These are phyloP conservation scores for Gossypium laxum DNA, from an alignment of 441 rosid genomes.

Conservation along the genomic window DNA sequence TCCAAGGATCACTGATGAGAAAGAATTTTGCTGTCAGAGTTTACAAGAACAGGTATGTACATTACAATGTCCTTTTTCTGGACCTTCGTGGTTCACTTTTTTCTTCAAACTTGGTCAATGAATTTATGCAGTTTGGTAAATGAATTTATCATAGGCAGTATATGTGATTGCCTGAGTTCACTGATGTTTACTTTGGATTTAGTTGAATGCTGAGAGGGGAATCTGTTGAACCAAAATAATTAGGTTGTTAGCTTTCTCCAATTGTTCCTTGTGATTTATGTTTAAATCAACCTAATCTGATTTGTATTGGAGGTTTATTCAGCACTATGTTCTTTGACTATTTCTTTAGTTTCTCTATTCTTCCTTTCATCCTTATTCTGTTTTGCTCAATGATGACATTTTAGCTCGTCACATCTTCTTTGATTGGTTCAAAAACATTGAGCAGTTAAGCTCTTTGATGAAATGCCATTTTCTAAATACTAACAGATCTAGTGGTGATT, in stretches of 20 bases:
- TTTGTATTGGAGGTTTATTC: not conserved
- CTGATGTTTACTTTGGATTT: not conserved
- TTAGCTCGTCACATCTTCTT: not conserved
- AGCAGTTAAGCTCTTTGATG: not conserved
- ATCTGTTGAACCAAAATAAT: not conserved
- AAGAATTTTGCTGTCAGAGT: conserved; percentile 13
- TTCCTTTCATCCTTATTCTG: not conserved
- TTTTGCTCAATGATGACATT: not conserved
- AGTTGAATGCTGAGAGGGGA: not conserved
- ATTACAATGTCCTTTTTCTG: not conserved
- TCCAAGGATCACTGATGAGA: conserved; percentile 16
- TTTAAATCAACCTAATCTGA: not conserved
- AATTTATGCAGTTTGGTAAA: conserved; percentile 5
- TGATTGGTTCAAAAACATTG: not conserved
- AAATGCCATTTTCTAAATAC: not conserved
- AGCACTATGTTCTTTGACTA: not conserved
- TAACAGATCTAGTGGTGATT: not conserved
- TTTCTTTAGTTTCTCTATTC: not conserved
- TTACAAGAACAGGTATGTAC: conserved; percentile 19
- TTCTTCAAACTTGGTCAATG: not conserved
- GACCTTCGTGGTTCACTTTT: not conserved
- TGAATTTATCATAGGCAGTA: conserved; percentile 4
- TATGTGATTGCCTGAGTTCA: not conserved
- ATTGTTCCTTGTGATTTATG: not conserved
- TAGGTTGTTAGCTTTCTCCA: not conserved